Percentiles rank a stretch among this genome's conserved stretches.
Conservation (phyloP, 2,329 filamentous ascomycete species). For the Gnomoniopsis smithogilvyi region DNA sequence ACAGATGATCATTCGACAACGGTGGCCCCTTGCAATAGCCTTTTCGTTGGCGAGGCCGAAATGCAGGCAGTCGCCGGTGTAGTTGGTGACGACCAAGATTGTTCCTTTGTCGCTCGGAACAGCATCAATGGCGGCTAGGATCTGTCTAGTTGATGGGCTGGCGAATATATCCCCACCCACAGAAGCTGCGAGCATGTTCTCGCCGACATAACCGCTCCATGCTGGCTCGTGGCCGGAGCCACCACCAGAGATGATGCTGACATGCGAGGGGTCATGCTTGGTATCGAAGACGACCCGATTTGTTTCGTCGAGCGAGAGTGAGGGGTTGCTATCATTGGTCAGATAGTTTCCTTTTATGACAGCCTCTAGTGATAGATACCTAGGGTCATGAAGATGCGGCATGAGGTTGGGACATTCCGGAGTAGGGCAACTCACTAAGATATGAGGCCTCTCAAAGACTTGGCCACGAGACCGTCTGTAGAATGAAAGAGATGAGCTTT, state of each 20-base stretch:
- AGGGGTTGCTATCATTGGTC: slow-evolving; percentile 30
- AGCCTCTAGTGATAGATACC: background rate
- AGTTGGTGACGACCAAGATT: slow-evolving; percentile 62
- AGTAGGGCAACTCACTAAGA: slow-evolving; percentile 30
- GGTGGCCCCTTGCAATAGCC: slow-evolving; percentile 51
- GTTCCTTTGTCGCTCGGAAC: slow-evolving; percentile 53
- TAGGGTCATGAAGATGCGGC: background rate
- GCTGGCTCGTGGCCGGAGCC: slow-evolving; percentile 60
- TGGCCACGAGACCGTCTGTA: slow-evolving; percentile 50
- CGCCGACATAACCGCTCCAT: slow-evolving; percentile 62
- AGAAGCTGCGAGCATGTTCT: slow-evolving; percentile 58
- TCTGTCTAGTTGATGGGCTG: slow-evolving; percentile 60
- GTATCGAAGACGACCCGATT: slow-evolving; percentile 52
- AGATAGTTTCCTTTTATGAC: background rate
- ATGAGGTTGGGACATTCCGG: background rate
- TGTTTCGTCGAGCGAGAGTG: slow-evolving; percentile 44
- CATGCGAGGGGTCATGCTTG: slow-evolving; percentile 38
- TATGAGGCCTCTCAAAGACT: slow-evolving; percentile 47
- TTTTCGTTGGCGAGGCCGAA: slow-evolving; percentile 59
- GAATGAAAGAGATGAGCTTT: slow-evolving; percentile 51
- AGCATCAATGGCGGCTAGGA: slow-evolving; percentile 54
- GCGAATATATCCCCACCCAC: slow-evolving; percentile 63
- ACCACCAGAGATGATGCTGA: slow-evolving; percentile 52
- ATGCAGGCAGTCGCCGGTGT: slow-evolving; percentile 62
- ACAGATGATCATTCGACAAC: slow-evolving; percentile 56